Conservation (phyloP, 2,329 filamentous ascomycete genomes). For the Sclerotinia spermophila region DNA sequence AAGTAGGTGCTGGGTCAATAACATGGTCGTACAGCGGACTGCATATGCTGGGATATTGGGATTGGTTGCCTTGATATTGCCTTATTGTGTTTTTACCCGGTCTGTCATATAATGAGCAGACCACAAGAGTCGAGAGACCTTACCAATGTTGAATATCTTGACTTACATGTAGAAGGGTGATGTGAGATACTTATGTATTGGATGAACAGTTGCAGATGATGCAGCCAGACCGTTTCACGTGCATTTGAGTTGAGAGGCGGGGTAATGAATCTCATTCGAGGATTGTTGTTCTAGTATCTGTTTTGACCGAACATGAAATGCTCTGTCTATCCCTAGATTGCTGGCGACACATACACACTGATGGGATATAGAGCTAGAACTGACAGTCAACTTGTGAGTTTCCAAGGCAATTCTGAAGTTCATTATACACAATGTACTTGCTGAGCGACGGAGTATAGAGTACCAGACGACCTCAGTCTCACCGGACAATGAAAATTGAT, state of each 20-base stretch:
- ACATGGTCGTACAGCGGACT: conserved; percentile 1
- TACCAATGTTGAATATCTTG: neutral
- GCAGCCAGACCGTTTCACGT: conserved; percentile 20
- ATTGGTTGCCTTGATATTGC: conserved; percentile 1
- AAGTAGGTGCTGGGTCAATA: conserved; percentile 8
- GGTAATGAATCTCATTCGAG: conserved; percentile 10
- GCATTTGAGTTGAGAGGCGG: conserved; percentile 14
- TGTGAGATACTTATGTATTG: conserved; percentile 8
- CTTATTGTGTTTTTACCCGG: neutral
- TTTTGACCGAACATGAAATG: neutral
- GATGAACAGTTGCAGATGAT: conserved; percentile 18
- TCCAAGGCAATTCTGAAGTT: neutral
- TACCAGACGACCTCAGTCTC: conserved; percentile 10
- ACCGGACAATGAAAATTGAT: conserved; percentile 14
- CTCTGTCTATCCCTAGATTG: neutral
- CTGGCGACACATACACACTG: neutral
- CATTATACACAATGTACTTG: conserved; percentile 12
- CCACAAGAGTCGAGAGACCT: neutral
- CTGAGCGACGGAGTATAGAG: neutral
- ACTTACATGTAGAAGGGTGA: conserved; percentile 8
- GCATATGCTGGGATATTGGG: conserved; percentile 17
- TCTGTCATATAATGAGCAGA: neutral
- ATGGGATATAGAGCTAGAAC: neutral
- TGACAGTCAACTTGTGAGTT: neutral
- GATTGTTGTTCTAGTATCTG: neutral